Conservation (phyloP, 2,329 filamentous ascomycete species). For the Fusarium keratoplasticum region DNA sequence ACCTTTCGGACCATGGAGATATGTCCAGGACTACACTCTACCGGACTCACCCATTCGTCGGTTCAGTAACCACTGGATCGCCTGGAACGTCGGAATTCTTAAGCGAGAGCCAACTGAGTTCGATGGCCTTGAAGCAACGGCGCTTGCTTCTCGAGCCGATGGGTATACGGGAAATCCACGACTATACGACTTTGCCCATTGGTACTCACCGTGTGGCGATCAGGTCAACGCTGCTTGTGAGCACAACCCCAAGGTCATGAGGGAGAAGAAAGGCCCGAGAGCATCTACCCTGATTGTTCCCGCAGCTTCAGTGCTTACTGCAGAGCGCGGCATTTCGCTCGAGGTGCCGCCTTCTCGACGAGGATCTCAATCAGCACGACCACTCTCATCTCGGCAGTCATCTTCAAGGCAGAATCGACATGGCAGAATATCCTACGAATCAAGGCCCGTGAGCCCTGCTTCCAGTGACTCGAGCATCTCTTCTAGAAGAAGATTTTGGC, state of each 20-base stretch:
- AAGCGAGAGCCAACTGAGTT: not conserved
- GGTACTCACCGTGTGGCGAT: not conserved
- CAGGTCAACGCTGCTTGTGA: not conserved
- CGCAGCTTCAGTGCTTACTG: not conserved
- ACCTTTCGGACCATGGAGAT: not conserved
- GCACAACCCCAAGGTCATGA: not conserved
- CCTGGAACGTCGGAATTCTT: not conserved
- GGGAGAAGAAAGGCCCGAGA: not conserved
- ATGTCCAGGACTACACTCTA: not conserved
- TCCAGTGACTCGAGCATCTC: not conserved
- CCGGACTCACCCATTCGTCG: not conserved
- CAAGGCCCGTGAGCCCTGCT: not conserved
- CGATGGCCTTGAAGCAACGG: not conserved
- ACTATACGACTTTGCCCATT: not conserved
- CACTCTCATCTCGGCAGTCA: not conserved
- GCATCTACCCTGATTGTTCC: not conserved
- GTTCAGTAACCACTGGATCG: conserved; percentile 3
- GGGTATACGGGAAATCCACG: not conserved
- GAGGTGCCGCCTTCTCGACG: not conserved
- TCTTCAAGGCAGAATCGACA: not conserved
- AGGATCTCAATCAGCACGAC: not conserved
- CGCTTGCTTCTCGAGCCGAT: not conserved
- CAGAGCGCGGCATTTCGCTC: not conserved
- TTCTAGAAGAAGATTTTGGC: not conserved
- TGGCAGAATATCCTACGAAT: not conserved